phyloP scores from a whole-genome alignment of 1,139 yeast genomes.

The Scheffersomyces segobiensis region DNA sequence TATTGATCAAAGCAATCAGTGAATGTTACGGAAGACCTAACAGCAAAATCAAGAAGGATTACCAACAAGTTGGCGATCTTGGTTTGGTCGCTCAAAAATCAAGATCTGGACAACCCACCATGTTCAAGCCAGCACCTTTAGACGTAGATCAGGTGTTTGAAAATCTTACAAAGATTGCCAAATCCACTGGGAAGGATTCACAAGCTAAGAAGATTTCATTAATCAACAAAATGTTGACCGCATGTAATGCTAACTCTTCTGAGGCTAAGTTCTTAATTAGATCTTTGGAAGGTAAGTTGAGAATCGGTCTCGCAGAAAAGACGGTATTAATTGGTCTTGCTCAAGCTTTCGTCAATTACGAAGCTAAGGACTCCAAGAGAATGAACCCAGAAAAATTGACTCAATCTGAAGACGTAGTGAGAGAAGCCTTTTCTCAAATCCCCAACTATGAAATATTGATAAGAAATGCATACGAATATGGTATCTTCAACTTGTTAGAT shows the following conservation, averaged over 20 bases:
- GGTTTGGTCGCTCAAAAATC: conserved; percentile 88
- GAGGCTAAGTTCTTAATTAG: conserved; percentile 92
- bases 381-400: conserved; percentile 43
- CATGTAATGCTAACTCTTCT: conserved; percentile 65
- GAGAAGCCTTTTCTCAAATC: conserved; percentile 86
- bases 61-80: conserved; percentile 80
- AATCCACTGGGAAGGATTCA: conserved; percentile 78
- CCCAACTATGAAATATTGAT: conserved; percentile 88
- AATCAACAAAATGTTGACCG: conserved; percentile 81
- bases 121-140: conserved; percentile 88
- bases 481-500: conserved; percentile 63
- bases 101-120: conserved; percentile 81
- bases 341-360: conserved; percentile 74
- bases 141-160: conserved; percentile 73
- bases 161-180: conserved; percentile 75
- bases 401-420: conserved; percentile 72
- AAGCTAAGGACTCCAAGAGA: conserved; percentile 25
- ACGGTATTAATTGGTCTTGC: conserved; percentile 83
- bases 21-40: conserved; percentile 86
- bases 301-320: conserved; percentile 94
- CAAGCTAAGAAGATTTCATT: conserved; percentile 74
- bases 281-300: conserved; percentile 85
- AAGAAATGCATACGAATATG: conserved; percentile 62
- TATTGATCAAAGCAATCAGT: conserved; percentile 82
- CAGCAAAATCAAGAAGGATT: conserved; percentile 70